Evolutionary conservation across 441 rosid genomes (phyloP), one percentile per base, ranked within the genome.

Genomic region (Eruca vesicaria): DNA sequence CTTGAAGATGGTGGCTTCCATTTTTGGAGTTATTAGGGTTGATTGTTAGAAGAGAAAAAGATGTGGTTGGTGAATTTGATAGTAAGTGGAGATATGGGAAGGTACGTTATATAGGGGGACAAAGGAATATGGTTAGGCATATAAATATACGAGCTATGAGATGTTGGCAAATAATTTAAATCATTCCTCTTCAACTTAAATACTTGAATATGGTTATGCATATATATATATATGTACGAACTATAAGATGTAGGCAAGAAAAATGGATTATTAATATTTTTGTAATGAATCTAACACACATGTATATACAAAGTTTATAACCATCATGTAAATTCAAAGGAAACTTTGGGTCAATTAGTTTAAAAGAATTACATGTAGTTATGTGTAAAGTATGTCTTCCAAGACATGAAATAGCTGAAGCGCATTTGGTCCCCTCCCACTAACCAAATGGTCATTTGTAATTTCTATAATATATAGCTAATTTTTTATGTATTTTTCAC

Each of bases 41-140:
- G 53, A 19, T 32, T 7, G 52, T 45, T 56, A 48, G 26, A 18
- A 65, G 36, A 67, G 65, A 72, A 63, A 57, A 31, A 12, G 73
- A 69, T 58, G 38, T 77, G 82, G 83, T 82, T 74, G 86, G 84
- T 84, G 74, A 18, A 45, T 80, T 43, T 79, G 83, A 72, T 82
- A 60, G 66, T 33, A 62, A 65, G 75, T 29, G 63, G 71, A 66
- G 65, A 56, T 65, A 20, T 48, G 65, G 36, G 72, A 32, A 65
- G 61, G 63, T 66, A 1, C 2, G 3, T 65, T 77, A 77, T 77
- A 71, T 65, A 77, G 29, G 43, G 55, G 68, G 6, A 69, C 16
- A 53, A 16, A 63, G 1, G 10, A 77, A 57, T n/a, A 18, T 48
- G 53, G n/a, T n/a, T n/a, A n/a, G n/a, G n/a, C n/a, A n/a, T n/a